These are phyloP conservation scores for Goffeauzyma gilvescens DNA, from an alignment of 768 basidiomycete genomes.

Conservation along the genomic window DNA sequence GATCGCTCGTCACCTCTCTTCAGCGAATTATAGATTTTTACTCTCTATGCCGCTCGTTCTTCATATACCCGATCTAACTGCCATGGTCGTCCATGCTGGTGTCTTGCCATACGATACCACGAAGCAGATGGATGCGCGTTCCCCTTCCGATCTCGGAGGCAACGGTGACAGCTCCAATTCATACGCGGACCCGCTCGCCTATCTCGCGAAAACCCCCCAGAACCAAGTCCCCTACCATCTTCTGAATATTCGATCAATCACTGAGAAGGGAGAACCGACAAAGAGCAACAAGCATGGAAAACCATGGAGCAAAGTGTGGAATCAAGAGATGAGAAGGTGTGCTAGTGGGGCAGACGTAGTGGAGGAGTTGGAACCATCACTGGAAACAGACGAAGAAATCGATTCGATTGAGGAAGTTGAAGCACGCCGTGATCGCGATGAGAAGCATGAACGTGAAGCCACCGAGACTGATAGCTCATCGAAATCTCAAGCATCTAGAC, in stretches of 20 bases:
- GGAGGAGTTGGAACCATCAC: conserved; percentile 35
- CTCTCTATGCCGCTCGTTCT: conserved; percentile 52
- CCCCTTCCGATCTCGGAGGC: conserved; percentile 6
- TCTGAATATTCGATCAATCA: conserved; percentile 51
- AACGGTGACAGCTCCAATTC: conserved; percentile 21
- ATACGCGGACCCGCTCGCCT: conserved; percentile 35
- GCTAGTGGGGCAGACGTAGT: conserved; percentile 17
- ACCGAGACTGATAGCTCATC: conserved; percentile 1
- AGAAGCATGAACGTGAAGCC: not conserved
- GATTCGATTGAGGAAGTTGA: conserved; percentile 13
- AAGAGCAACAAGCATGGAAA: conserved; percentile 39
- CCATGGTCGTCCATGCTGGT: conserved; percentile 67
- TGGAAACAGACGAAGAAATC: conserved; percentile 5
- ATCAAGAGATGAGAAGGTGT: conserved; percentile 27
- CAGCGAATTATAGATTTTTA: conserved; percentile 51
- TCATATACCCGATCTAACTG: conserved; percentile 51
- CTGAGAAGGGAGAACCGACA: conserved; percentile 32
- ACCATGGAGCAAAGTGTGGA: conserved; percentile 62
- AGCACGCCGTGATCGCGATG: too few species aligned
- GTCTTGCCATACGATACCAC: conserved; percentile 53
- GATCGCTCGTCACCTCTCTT: conserved; percentile 50
- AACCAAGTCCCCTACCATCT: conserved; percentile 60
- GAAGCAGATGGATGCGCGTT: conserved; percentile 23
- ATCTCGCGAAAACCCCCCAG: conserved; percentile 50
- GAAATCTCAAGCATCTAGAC: conserved; percentile 10